A percentile compares a stretch with the other conserved stretches of the same genome.
These are phyloP conservation scores for Pestalotiopsis sp. DNA, from an alignment of 2,329 filamentous ascomycete genomes.

Conservation along the genomic window DNA sequence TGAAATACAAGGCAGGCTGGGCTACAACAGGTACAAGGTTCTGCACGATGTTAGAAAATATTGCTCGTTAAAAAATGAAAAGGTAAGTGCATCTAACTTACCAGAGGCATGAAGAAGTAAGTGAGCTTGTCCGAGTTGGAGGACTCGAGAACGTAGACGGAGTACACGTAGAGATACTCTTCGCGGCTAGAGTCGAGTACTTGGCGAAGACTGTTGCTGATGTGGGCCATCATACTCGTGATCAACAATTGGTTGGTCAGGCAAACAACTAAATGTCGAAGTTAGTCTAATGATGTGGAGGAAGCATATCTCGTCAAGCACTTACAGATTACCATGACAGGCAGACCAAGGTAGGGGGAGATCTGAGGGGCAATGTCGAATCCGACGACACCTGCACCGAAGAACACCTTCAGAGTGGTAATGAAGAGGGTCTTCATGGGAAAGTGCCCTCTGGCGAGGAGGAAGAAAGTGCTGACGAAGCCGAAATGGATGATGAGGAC, in stretches of 20 bases:
- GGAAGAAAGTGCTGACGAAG: conserved; percentile 7
- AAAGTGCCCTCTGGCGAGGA: not conserved
- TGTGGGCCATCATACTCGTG: conserved; percentile 9
- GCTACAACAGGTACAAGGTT: not conserved
- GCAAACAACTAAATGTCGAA: not conserved
- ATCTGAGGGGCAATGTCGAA: conserved; percentile 4
- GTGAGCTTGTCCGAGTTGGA: conserved; percentile 6
- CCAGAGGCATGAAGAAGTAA: conserved; percentile 1
- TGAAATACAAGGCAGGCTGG: not conserved
- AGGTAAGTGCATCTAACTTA: not conserved
- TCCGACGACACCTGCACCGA: conserved; percentile 2
- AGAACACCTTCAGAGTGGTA: conserved; percentile 3
- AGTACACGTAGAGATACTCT: conserved; percentile 8
- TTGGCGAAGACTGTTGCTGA: conserved; percentile 4
- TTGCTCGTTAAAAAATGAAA: not conserved
- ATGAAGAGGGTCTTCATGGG: not conserved
- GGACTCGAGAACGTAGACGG: conserved; percentile 2
- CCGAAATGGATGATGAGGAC: not conserved
- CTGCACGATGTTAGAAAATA: not conserved
- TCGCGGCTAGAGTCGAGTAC: conserved; percentile 8
- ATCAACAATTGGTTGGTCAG: conserved; percentile 7
- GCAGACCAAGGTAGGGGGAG: conserved; percentile 1
- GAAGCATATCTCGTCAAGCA: not conserved
- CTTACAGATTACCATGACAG: conserved; percentile 7
- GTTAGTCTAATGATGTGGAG: not conserved